Evolutionary conservation across 1,139 yeast genomes (phyloP).

Genomic region (Pichia sp.): DNA sequence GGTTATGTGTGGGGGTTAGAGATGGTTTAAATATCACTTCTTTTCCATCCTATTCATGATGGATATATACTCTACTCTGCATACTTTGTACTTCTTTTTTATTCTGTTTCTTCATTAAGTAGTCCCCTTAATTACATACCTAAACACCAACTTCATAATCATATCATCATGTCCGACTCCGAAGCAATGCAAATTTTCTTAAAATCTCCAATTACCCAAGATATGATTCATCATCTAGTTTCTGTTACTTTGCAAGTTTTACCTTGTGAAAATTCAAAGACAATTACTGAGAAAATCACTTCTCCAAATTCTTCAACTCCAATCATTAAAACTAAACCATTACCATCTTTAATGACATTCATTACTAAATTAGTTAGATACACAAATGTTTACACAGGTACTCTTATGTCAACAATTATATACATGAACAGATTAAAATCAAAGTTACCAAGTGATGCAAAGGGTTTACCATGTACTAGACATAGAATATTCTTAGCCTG

Average conservation of each 20-base stretch:
- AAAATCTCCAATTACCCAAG: conserved; percentile 54
- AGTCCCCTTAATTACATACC: too few species aligned
- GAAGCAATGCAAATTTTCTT: conserved; percentile 53
- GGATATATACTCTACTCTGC: too few species aligned
- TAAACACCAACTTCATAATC: neutral
- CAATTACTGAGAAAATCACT: conserved; percentile 28
- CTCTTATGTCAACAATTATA: conserved; percentile 64
- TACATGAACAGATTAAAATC: conserved; percentile 55
- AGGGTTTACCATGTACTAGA: conserved; percentile 70
- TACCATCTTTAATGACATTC: conserved; percentile 71
- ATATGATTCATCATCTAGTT: conserved; percentile 59
- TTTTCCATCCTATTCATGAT: neutral
- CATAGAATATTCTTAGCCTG: conserved; percentile 72
- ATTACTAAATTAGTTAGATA: conserved; percentile 62
- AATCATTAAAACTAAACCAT: conserved; percentile 32
- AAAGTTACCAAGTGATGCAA: conserved; percentile 62
- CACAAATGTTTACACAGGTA: conserved; percentile 72
- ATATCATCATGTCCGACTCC: conserved; percentile 36
- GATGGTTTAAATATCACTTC: neutral
- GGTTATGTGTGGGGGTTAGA: neutral
- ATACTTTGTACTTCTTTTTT: neutral
- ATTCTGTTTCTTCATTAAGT: neutral
- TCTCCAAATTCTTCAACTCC: conserved; percentile 33
- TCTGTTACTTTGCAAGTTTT: conserved; percentile 56
- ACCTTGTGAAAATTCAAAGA: conserved; percentile 42